Conservation (phyloP, 2,329 filamentous ascomycete species). For the Ampelomyces quisqualis region DNA sequence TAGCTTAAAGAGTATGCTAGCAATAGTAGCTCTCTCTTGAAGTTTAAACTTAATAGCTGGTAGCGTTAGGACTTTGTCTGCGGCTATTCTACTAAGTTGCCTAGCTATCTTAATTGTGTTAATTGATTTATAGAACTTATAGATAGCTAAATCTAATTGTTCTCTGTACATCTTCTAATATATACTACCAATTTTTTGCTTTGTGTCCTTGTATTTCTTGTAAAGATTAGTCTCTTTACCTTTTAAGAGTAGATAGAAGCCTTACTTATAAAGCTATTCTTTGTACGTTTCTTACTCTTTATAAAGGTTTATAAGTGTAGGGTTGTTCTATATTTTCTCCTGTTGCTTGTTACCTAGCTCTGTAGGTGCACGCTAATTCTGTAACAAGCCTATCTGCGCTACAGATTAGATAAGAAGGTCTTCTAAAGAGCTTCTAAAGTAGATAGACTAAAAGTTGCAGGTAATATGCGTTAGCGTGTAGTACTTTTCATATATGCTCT, state of each 20-base stretch:
- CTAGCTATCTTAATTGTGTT: conserved; percentile 20
- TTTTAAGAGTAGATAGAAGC: conserved; percentile 13
- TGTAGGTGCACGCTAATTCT: conserved; percentile 11
- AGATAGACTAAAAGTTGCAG: conserved; percentile 17
- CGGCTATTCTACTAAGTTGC: conserved; percentile 15
- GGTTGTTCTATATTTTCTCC: conserved; percentile 13
- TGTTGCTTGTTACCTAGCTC: conserved; percentile 15
- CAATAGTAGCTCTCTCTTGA: conserved; percentile 15
- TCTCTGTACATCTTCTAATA: conserved; percentile 13
- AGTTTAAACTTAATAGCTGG: conserved; percentile 16
- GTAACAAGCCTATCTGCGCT: conserved; percentile 12
- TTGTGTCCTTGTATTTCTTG: conserved; percentile 15
- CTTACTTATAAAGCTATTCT: conserved; percentile 11
- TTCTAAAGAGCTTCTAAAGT: conserved; percentile 18
- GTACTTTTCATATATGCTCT: too few relatives aligned
- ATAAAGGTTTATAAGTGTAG: conserved; percentile 11
- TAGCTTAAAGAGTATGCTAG: conserved; percentile 21
- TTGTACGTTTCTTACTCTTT: conserved; percentile 12
- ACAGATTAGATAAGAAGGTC: conserved; percentile 20
- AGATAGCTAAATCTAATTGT: conserved; percentile 10
- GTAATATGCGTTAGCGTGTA: conserved; percentile 20
- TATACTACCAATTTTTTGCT: conserved; percentile 14
- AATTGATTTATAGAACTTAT: conserved; percentile 18
- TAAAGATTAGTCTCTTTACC: conserved; percentile 12
- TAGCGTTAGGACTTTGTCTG: conserved; percentile 15